phyloP scores from a whole-genome alignment of 2,329 filamentous ascomycete species.

The Fusarium fracticaudum region DNA sequence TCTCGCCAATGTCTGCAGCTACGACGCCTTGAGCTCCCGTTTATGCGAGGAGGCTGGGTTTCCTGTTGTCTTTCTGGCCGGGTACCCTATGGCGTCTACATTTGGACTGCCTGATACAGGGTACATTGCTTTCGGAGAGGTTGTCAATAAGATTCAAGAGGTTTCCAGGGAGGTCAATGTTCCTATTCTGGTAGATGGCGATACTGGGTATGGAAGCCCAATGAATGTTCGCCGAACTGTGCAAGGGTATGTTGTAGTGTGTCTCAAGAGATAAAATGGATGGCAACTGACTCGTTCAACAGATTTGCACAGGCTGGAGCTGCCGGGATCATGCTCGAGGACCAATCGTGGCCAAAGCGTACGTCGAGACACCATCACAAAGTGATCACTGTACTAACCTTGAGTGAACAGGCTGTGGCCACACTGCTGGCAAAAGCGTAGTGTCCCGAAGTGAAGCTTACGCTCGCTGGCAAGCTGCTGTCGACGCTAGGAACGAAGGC shows the following conservation, averaged over 20 bases:
- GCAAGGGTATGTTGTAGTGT: constrained; percentile 35
- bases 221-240: constrained; percentile 59
- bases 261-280: accelerated
- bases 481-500: constrained; percentile 56
- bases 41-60: constrained; percentile 58
- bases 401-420: constrained; percentile 39
- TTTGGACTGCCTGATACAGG: constrained; percentile 58
- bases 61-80: constrained; percentile 54
- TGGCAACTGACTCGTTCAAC: neutral
- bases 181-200: constrained; percentile 57
- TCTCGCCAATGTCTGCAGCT: constrained; percentile 54
- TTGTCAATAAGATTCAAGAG: constrained; percentile 57
- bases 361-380: constrained; percentile 1
- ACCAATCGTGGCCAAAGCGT: constrained; percentile 61
- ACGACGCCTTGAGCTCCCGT: constrained; percentile 55
- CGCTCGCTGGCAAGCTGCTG: constrained; percentile 56
- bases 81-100: constrained; percentile 53
- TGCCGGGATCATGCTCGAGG: constrained; percentile 55
- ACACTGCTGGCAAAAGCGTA: constrained; percentile 58
- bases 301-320: constrained; percentile 53
- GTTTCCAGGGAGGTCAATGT: constrained; percentile 48
- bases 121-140: constrained; percentile 59
- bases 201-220: constrained; percentile 59
- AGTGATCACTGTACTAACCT: neutral
- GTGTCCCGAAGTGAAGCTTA: constrained; percentile 57